A percentile compares a stretch with the other conserved stretches of the same genome.
phyloP scores from a whole-genome alignment of 2,329 filamentous ascomycete species.

The Botrytis paeoniae region DNA sequence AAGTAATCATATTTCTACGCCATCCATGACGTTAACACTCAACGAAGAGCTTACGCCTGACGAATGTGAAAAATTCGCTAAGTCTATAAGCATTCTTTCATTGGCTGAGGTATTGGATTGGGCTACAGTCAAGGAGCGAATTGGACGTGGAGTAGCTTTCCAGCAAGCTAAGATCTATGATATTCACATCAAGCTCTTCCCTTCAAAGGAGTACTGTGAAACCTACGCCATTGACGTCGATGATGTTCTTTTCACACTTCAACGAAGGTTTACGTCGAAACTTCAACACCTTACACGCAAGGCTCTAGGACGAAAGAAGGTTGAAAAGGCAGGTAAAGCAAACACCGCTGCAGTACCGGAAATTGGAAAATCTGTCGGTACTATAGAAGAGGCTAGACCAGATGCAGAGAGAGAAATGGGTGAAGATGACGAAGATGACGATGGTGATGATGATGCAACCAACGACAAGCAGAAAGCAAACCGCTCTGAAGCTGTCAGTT shows the following conservation, averaged over 20 bases:
- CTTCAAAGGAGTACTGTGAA: slow-evolving; percentile 74
- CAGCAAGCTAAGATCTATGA: slow-evolving; percentile 80
- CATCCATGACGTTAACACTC: slow-evolving; percentile 80
- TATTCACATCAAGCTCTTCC: slow-evolving; percentile 79
- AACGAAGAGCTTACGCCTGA: slow-evolving; percentile 67
- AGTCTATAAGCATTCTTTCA: slow-evolving; percentile 83
- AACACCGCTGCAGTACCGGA: slow-evolving; percentile 71
- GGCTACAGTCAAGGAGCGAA: slow-evolving; percentile 74
- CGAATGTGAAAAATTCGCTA: slow-evolving; percentile 77
- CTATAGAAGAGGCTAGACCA: slow-evolving; percentile 49
- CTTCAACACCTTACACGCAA: slow-evolving; percentile 68
- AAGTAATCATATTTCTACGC: slow-evolving; percentile 82
- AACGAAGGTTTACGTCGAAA: slow-evolving; percentile 71
- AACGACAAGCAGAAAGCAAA: slow-evolving; percentile 72
- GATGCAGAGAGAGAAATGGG: slow-evolving; percentile 42
- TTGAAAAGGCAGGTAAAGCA: slow-evolving; percentile 52
- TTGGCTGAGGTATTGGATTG: slow-evolving; percentile 81
- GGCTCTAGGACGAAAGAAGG: slow-evolving; percentile 81
- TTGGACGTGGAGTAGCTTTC: slow-evolving; percentile 67
- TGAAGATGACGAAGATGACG: slow-evolving; percentile 51
- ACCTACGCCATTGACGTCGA: slow-evolving; percentile 79
- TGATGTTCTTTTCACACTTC: slow-evolving; percentile 78
- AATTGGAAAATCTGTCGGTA: slow-evolving; percentile 63
- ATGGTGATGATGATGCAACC: slow-evolving; percentile 73
- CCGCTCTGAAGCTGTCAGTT: slow-evolving; percentile 77